These are phyloP conservation scores for Gastrolobium villosum DNA, from an alignment of 306 rosid genomes.

Conservation along the genomic window DNA sequence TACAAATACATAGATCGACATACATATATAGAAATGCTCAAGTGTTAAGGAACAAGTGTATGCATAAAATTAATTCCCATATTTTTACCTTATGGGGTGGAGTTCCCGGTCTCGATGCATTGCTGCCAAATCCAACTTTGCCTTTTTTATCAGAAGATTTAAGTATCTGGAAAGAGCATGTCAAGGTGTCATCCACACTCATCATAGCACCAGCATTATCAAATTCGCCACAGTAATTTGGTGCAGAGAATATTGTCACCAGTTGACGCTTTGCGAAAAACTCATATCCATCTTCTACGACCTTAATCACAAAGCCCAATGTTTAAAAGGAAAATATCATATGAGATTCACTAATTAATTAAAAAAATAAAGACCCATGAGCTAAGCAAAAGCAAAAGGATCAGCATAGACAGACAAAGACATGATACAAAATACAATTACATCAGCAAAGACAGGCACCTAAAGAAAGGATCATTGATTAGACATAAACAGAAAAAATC, in stretches of 20 bases:
- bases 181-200: slow-evolving; percentile 60
- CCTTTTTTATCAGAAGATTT: slow-evolving; percentile 63
- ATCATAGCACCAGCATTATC: slow-evolving; percentile 64
- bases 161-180: slow-evolving; percentile 62
- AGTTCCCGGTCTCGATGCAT: slow-evolving; percentile 58
- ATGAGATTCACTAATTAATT: slow-evolving; percentile 14
- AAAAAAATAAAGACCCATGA: not conserved
- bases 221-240: slow-evolving; percentile 62
- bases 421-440: not conserved
- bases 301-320: slow-evolving; percentile 39
- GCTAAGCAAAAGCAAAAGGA: slow-evolving; percentile 24
- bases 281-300: slow-evolving; percentile 62
- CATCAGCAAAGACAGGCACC: slow-evolving; percentile 11
- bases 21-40: not conserved
- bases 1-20: slow-evolving; percentile 14
- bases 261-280: slow-evolving; percentile 61
- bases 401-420: slow-evolving; percentile 10
- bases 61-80: slow-evolving; percentile 24
- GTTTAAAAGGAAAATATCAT: slow-evolving; percentile 30
- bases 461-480: slow-evolving; percentile 14
- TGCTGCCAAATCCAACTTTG: slow-evolving; percentile 57
- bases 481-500: slow-evolving; percentile 25
- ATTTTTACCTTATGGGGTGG: slow-evolving; percentile 61
- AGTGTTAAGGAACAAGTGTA: slow-evolving; percentile 18
- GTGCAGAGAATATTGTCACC: slow-evolving; percentile 61